Evolutionary conservation across 192 early-diverging fungal genomes (phyloP), one percentile per base, ranked within the genome.

Genomic region (Mortierella antarctica): DNA sequence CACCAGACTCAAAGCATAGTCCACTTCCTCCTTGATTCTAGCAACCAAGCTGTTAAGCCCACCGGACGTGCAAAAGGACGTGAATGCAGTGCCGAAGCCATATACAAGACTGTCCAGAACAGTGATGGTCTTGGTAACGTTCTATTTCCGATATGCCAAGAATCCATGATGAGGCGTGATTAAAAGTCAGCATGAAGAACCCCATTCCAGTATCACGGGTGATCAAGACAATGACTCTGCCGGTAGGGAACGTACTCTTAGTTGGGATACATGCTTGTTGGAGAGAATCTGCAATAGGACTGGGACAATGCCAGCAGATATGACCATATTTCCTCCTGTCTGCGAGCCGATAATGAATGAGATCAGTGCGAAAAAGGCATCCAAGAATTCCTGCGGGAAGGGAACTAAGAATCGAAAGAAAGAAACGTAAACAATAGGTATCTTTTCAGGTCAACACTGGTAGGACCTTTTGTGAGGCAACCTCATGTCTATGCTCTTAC

Each of bases 281-380:
- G 80, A 82, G 7, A 99, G 86, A 13, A 92, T 87, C 42, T 91
- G 84, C 18, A 94, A 83, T 54, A 99, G 84, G 3, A 92, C 86
- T 0, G 93, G 93, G 52, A 97, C 89, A n/a, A 97, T 88, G 17
- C 97, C 97, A 9, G 96, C 95, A 20, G 95, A 90, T 57, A 96
- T 93, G 7, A 99, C 82, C 92, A 97, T 96, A 63, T 92, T 93
- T 8, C 95, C 92, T 52, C 96, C 96, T 18, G 89, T 87, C 71
- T 91, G 93, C 39, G 91, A 95, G 62, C 88, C 87, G n/a, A 93
- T 86, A 61, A 98, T 85, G 62, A 90, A 92, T 0, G 93, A 86
- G 21, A 97, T 78, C 62, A 98, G 91, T 1, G 87, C 86, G 68
- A 94, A 94, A 14, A 97, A 74, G 9, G 95, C 93, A 53, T 98